Evolutionary conservation across 805 yeast genomes (phyloP), one percentile per base, ranked within the genome.

Genomic region (Candida suzukii): DNA sequence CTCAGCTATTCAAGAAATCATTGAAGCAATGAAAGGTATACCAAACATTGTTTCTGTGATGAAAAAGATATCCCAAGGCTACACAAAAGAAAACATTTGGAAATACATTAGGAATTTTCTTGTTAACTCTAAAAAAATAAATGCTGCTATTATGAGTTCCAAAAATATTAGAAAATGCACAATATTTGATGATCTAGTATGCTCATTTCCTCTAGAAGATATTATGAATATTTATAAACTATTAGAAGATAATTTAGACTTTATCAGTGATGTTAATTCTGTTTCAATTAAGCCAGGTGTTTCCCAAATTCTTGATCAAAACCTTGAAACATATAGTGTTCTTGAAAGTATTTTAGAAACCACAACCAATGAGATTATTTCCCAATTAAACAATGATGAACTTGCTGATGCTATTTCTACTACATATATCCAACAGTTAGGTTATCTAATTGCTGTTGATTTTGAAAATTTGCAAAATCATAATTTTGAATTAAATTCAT

Each of bases 371-470:
- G 26, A 26, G 14, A 4, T 41, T 40, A 14, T 33, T 34, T 7
- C 34, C 34, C 17, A 41, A 40, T 29, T 48, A 24, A 21, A 21
- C 11, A 26, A 40, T 13, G n/a, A n/a, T 8, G 29, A 10, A n/a
- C n/a, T 41, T 8, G 42, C 46, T 2, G 50, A 49, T 5, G n/a
- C 48, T 2, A 28, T 63, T 1, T 67, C 65, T 40, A 64, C 64
- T 0, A 62, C 66, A 0, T 71, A 70, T 46, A 64, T 70, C 21
- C 76, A 76, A 3, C 74, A 71, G 35, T 44, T 71, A 19, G 76
- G 76, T 0, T 71, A 61, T 39, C 46, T 71, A 32, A 51, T 67
- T 0, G 57, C 66, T 0, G 38, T 47, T 21, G 45, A 45, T 13
- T 17, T 7, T 20, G n/a, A 13, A 3, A 13, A 3, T 10, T 3